These are phyloP conservation scores for Trematosphaeria pertusa DNA, from an alignment of 2,329 filamentous ascomycete species.

Conservation along the genomic window DNA sequence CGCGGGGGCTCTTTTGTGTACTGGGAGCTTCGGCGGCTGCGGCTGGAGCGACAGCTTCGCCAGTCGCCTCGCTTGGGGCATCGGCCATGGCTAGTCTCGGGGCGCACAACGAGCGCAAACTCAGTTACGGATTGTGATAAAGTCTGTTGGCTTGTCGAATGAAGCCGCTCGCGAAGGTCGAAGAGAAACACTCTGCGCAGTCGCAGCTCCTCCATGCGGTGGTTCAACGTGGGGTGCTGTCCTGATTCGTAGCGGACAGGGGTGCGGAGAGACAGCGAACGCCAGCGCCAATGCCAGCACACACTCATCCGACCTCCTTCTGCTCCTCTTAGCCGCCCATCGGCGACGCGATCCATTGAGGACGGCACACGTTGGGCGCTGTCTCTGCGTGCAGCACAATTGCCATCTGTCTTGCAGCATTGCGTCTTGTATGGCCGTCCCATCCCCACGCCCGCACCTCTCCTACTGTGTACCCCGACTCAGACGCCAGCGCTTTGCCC, in stretches of 20 bases:
- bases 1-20: slow-evolving; percentile 21
- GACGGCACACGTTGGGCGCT: neutral
- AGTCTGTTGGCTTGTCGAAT: neutral
- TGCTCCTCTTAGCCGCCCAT: slow-evolving; percentile 1
- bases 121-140: neutral
- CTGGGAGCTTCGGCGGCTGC: slow-evolving; percentile 1
- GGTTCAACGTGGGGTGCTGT: neutral
- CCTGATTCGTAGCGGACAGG: slow-evolving; percentile 1
- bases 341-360: neutral
- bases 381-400: neutral
- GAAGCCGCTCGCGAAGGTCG: neutral
- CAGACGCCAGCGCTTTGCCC: neutral
- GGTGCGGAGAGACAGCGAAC: neutral
- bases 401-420: neutral
- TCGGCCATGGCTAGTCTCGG: slow-evolving; percentile 2
- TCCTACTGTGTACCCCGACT: no score
- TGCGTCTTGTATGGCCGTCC: neutral
- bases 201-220: neutral
- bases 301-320: no score
- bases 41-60: neutral
- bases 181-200: neutral
- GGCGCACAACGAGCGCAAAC: neutral
- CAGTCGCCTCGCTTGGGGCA: neutral
- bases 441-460: no score
- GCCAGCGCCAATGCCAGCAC: neutral